Evolutionary conservation across 805 yeast species (phyloP).

Genomic region (Starmerella davenportii): DNA sequence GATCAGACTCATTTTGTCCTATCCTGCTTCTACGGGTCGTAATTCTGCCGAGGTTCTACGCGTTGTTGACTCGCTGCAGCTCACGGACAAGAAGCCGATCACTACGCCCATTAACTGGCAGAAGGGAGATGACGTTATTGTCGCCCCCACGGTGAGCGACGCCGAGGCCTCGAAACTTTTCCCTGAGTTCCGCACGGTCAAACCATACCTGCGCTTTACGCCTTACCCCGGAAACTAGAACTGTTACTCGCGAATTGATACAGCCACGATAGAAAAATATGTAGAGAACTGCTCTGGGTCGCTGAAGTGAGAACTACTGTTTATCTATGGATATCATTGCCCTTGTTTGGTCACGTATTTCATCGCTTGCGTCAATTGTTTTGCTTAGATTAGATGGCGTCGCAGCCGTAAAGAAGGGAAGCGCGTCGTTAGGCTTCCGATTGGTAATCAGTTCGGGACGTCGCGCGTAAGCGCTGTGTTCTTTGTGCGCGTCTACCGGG

Average conservation of each 20-base stretch:
- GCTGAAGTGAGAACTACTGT: not conserved
- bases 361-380: no score
- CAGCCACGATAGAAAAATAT: no score
- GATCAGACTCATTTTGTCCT: conserved; percentile 69
- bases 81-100: conserved; percentile 69
- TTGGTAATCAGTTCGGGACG: no score
- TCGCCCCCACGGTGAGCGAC: conserved; percentile 74
- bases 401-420: no score
- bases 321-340: no score
- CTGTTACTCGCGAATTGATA: not conserved
- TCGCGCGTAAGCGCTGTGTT: no score
- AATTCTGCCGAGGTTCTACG: conserved; percentile 86
- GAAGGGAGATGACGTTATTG: conserved; percentile 81
- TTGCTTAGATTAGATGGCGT: no score
- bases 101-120: conserved; percentile 92
- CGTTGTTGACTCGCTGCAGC: conserved; percentile 77
- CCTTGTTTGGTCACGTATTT: no score
- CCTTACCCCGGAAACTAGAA: no score
- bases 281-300: not conserved
- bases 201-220: conserved; percentile 79
- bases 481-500: no score
- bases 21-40: conserved; percentile 92
- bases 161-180: conserved; percentile 70
- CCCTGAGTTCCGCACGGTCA: conserved; percentile 75
- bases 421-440: no score